Evolutionary conservation across 2,329 filamentous ascomycete genomes (phyloP), one percentile per base, ranked within the genome.

Genomic region (Xylariaceae sp.): DNA sequence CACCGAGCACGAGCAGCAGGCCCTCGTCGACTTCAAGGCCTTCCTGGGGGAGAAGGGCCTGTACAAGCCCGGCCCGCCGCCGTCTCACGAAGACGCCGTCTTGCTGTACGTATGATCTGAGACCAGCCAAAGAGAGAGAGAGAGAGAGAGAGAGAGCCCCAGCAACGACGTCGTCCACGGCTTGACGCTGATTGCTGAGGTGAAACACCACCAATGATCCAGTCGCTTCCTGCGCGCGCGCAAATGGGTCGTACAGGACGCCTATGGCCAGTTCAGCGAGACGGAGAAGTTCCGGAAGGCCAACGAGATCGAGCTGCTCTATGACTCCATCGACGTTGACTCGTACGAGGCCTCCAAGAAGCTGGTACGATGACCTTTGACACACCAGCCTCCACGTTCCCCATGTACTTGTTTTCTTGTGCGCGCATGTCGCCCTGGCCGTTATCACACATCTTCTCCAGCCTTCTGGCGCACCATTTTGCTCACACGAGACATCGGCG

Each of bases 171-270:
- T n/a, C n/a, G n/a, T n/a, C n/a, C n/a, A n/a, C n/a, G n/a, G n/a
- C n/a, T n/a, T n/a, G n/a, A n/a, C n/a, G n/a, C n/a, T n/a, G n/a
- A n/a, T n/a, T n/a, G n/a, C n/a, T n/a, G n/a, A n/a, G n/a, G n/a
- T n/a, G n/a, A n/a, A n/a, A n/a, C n/a, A n/a, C n/a, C n/a, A n/a
- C n/a, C n/a, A n/a, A n/a, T n/a, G n/a, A n/a, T n/a, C 17, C 49
- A 92, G 86, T 42, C 86, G 89, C 39, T 95, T 83, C 58, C 69
- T 95, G 32, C 83, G 89, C 50, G 89, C 89, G 21, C 78, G 89
- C 36, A 83, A 79, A 58, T 95, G 90, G 68, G 65, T 81, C 18
- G 73, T 85, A 8, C 63, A 77, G 45, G 87, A 90, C 46, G 89
- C 89, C 10, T 80, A 80, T 55, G 71, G 65, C 38, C 89, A 95